These are phyloP conservation scores for Globisporangium emineosum DNA, from an alignment of 352 stramenopile species.

Conservation along the genomic window DNA sequence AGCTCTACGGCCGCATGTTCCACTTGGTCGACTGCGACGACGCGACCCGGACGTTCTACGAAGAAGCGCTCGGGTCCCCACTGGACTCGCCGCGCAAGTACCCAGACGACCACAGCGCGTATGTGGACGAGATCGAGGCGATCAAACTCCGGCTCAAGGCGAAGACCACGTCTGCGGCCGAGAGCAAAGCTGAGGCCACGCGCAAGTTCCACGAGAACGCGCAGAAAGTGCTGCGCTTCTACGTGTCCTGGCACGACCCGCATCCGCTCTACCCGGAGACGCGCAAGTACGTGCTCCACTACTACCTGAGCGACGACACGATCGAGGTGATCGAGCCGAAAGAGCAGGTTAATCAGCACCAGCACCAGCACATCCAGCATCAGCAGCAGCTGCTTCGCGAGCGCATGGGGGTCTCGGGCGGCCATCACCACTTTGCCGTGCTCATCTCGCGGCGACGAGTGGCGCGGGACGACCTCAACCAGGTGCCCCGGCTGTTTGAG, in stretches of 20 bases:
- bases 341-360: slow-evolving; percentile 17
- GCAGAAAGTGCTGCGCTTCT: slow-evolving; percentile 90
- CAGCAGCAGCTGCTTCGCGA: slow-evolving; percentile 15
- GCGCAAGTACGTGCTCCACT: slow-evolving; percentile 88
- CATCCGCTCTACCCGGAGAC: slow-evolving; percentile 89
- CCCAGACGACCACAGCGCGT: slow-evolving; percentile 66
- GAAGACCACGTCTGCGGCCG: slow-evolving; percentile 24
- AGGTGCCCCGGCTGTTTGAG: slow-evolving; percentile 10
- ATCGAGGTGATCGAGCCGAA: slow-evolving; percentile 86
- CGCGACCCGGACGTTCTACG: slow-evolving; percentile 81
- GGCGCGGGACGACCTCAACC: slow-evolving; percentile 28
- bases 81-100: slow-evolving; percentile 52
- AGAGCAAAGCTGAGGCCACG: slow-evolving; percentile 41
- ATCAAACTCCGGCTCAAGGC: slow-evolving; percentile 39
- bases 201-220: slow-evolving; percentile 78
- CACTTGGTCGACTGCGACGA: slow-evolving; percentile 88
- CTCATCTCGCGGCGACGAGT: slow-evolving; percentile 81
- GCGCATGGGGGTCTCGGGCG: slow-evolving; percentile 22
- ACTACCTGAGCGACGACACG: slow-evolving; percentile 91
- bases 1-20: slow-evolving; percentile 79
- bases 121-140: slow-evolving; percentile 48
- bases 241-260: slow-evolving; percentile 89
- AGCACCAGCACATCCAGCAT: slow-evolving; percentile 30
- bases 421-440: slow-evolving; percentile 68
- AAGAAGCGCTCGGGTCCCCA: slow-evolving; percentile 36